phyloP scores from a whole-genome alignment of 139 green algal genomes.

The Chlorella sp. region DNA sequence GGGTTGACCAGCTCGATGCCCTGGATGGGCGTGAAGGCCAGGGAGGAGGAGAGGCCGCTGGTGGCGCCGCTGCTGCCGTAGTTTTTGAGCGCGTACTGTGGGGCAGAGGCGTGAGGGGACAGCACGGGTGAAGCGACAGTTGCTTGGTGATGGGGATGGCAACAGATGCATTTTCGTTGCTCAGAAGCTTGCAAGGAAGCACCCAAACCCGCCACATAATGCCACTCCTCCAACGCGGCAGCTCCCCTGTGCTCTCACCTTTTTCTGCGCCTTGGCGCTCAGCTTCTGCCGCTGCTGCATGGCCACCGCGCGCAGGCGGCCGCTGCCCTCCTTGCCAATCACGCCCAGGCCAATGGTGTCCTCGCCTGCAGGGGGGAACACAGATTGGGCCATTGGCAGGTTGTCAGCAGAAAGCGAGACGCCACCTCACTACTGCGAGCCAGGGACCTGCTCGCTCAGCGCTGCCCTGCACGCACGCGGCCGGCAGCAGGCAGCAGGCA shows the following conservation, averaged over 20 bases:
- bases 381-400: too few species aligned
- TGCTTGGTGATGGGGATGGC: too few species aligned
- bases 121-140: neutral
- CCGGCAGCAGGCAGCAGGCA: too few species aligned
- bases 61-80: slow-evolving; percentile 61
- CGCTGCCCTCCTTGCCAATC: slow-evolving; percentile 87
- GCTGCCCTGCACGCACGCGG: too few species aligned
- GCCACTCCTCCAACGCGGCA: too few species aligned
- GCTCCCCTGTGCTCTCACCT: slow-evolving; percentile 52
- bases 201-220: too few species aligned
- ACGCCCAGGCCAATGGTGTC: slow-evolving; percentile 88
- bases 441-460: too few species aligned
- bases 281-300: slow-evolving; percentile 85
- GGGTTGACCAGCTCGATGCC: slow-evolving; percentile 95
- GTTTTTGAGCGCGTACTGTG: slow-evolving; percentile 27
- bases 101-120: neutral
- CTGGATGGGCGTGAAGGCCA: slow-evolving; percentile 98
- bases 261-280: slow-evolving; percentile 77
- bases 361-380: slow-evolving; percentile 50
- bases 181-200: too few species aligned
- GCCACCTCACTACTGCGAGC: too few species aligned
- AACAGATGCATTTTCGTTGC: too few species aligned
- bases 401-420: too few species aligned
- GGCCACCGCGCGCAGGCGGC: slow-evolving; percentile 73
- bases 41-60: slow-evolving; percentile 80